These are phyloP conservation scores for Umbelopsis vinacea DNA, from an alignment of 192 early-diverging fungal genomes.

Conservation along the genomic window DNA sequence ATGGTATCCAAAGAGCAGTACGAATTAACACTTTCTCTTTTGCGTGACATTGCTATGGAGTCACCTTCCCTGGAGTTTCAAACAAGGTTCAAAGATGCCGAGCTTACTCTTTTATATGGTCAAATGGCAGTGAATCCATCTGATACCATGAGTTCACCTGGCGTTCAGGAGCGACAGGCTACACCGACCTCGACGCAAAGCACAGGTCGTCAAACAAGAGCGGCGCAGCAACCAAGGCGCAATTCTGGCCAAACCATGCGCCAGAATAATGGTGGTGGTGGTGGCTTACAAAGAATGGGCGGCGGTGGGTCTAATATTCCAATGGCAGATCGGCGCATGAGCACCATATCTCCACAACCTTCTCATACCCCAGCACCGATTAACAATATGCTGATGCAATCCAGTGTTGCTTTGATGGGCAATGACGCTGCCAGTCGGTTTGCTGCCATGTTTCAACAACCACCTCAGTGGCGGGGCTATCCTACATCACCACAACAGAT, in stretches of 20 bases:
- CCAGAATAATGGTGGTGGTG: not conserved
- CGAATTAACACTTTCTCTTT: not conserved
- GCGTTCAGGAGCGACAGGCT: not conserved
- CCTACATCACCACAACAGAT: not conserved
- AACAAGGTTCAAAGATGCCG: constrained; percentile 21
- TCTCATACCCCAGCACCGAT: not conserved
- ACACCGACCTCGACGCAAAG: not conserved
- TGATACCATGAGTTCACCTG: constrained; percentile 1
- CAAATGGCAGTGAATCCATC: constrained; percentile 27
- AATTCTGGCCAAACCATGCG: constrained; percentile 4
- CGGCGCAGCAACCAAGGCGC: not conserved
- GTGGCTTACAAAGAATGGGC: not conserved
- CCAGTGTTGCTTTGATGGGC: not conserved
- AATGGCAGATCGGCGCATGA: not conserved
- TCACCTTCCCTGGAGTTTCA: constrained; percentile 24
- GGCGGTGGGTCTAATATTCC: constrained; percentile 12
- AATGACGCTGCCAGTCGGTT: constrained; percentile 9
- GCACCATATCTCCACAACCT: not conserved
- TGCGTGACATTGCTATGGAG: constrained; percentile 6
- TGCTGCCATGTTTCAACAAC: constrained; percentile 17
- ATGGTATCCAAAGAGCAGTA: constrained; percentile 8
- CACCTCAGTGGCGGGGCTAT: constrained; percentile 15
- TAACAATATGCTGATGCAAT: constrained; percentile 14
- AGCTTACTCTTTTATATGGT: constrained; percentile 29
- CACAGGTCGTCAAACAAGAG: not conserved